phyloP scores from a whole-genome alignment of 2,329 filamentous ascomycete species.

The Fusarium pseudocircinatum region DNA sequence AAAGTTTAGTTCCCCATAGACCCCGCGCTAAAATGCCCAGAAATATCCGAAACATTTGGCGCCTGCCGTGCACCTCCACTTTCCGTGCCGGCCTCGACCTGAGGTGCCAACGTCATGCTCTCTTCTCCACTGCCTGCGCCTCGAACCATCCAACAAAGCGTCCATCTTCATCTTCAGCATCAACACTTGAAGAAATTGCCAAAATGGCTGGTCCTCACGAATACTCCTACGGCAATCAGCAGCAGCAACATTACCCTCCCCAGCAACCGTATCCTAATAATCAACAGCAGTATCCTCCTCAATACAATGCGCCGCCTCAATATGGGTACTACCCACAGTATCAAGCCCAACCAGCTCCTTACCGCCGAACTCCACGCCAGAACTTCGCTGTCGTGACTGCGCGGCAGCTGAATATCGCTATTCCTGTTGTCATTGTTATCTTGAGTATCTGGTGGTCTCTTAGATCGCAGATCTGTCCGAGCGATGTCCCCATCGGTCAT shows the following conservation, averaged over 20 bases:
- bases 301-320: slow-evolving; percentile 9
- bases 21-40: background rate
- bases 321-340: slow-evolving; percentile 22
- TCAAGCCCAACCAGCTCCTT: background rate
- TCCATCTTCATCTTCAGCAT: background rate
- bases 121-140: background rate
- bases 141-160: background rate
- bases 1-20: slow-evolving; percentile 5
- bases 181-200: background rate
- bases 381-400: slow-evolving; percentile 20
- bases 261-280: background rate
- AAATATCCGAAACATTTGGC: background rate
- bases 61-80: background rate
- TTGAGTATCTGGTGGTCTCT: slow-evolving; percentile 54
- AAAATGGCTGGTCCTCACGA: slow-evolving; percentile 25
- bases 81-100: background rate
- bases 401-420: slow-evolving; percentile 35
- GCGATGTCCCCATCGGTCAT: slow-evolving; percentile 13
- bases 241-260: background rate
- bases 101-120: background rate
- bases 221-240: slow-evolving; percentile 14
- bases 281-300: slow-evolving; percentile 8
- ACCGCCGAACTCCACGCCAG: slow-evolving; percentile 8
- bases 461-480: slow-evolving; percentile 31
- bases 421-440: slow-evolving; percentile 50